A percentile compares a stretch with the other conserved stretches of the same genome.
Evolutionary conservation across 2,329 filamentous ascomycete genomes (phyloP).

Genomic region (Colletotrichum gloeosporioides): DNA sequence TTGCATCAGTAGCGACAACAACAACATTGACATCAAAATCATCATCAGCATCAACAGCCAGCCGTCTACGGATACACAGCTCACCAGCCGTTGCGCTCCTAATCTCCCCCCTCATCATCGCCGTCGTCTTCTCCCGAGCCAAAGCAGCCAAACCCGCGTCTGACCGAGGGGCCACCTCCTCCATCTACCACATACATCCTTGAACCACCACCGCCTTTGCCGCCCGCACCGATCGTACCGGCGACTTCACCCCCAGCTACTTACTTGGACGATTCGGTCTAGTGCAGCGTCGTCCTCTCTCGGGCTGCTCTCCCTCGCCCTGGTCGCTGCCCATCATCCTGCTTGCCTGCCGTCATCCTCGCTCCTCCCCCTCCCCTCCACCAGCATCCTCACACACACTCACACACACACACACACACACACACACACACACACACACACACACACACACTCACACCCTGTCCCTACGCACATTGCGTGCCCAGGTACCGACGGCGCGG

Average conservation of each 20-base stretch:
- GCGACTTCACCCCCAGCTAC: neutral
- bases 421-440: neutral
- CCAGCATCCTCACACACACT: neutral
- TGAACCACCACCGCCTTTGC: slow-evolving; percentile 10
- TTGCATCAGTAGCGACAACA: neutral
- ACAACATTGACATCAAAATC: neutral
- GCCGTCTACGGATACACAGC: neutral
- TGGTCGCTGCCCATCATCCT: neutral
- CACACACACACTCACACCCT: neutral
- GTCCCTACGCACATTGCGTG: neutral
- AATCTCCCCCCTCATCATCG: neutral
- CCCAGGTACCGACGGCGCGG: slow-evolving; percentile 12
- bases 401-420: neutral
- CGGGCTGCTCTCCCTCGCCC: neutral
- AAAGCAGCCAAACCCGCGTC: slow-evolving; percentile 6
- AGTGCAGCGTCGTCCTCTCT: neutral
- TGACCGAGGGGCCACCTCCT: neutral
- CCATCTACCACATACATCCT: neutral
- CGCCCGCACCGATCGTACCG: neutral
- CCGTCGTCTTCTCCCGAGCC: neutral
- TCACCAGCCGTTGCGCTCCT: neutral
- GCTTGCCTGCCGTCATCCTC: neutral
- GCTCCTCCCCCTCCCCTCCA: neutral
- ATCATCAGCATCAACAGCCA: neutral
- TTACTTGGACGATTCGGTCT: neutral